These are phyloP conservation scores for Serpula lacrymans DNA, from an alignment of 768 basidiomycete genomes.

Conservation along the genomic window DNA sequence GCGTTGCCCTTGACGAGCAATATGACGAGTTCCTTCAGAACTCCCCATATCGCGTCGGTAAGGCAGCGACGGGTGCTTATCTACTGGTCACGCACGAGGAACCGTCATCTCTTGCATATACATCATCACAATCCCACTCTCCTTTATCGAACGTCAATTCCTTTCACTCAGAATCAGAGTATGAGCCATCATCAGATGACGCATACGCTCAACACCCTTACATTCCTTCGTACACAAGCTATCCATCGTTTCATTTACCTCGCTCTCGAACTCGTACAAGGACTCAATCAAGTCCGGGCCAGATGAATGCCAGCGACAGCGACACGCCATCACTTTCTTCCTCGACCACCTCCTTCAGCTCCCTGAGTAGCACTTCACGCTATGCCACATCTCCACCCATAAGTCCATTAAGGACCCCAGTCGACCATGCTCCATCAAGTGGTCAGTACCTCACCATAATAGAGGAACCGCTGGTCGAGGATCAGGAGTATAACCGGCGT, in stretches of 20 bases:
- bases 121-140: conserved; percentile 13
- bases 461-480: conserved; percentile 30
- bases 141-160: conserved; percentile 5
- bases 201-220: conserved; percentile 20
- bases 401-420: conserved; percentile 31
- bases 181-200: conserved; percentile 27
- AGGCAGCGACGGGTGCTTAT: conserved; percentile 10
- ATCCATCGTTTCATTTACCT: conserved; percentile 30
- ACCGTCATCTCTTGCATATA: conserved; percentile 24
- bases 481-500: conserved; percentile 7
- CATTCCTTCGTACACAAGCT: conserved; percentile 14
- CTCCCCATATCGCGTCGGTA: conserved; percentile 9
- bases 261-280: conserved; percentile 25
- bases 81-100: conserved; percentile 31
- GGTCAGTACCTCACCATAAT: conserved; percentile 33
- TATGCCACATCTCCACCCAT: conserved; percentile 27
- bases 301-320: conserved; percentile 33
- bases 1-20: conserved; percentile 22
- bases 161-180: conserved; percentile 33
- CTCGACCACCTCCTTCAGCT: conserved; percentile 36
- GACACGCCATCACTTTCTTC: conserved; percentile 50
- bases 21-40: conserved; percentile 27
- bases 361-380: conserved; percentile 23
- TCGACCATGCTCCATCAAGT: conserved; percentile 22
- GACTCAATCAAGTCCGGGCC: conserved; percentile 22